phyloP scores from a whole-genome alignment of 2,329 filamentous ascomycete species.

The Leptographium radiaticola region DNA sequence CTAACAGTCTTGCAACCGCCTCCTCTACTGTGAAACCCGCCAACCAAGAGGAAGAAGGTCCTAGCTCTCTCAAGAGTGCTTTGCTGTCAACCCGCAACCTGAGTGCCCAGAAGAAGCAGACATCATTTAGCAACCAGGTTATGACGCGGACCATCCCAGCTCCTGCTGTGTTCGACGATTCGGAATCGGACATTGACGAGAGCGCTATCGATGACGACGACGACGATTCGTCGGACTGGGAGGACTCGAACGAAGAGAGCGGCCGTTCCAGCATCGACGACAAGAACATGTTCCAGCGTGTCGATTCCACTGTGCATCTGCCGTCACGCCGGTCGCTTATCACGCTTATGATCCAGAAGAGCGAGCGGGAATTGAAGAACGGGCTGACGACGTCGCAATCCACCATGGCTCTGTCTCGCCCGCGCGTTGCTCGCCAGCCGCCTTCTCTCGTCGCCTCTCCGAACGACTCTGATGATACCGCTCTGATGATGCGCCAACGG shows the following conservation, averaged over 20 bases:
- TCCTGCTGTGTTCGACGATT: constrained; percentile 31
- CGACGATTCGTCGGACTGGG: constrained; percentile 50
- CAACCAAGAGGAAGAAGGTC: constrained; percentile 57
- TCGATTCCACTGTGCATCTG: constrained; percentile 76
- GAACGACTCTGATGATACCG: constrained; percentile 49
- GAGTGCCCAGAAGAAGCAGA: constrained; percentile 53
- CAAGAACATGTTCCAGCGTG: constrained; percentile 71
- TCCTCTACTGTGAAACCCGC: constrained; percentile 26
- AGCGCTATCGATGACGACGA: constrained; percentile 75
- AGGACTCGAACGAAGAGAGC: constrained; percentile 51
- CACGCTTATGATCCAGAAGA: constrained; percentile 73
- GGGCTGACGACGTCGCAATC: constrained; percentile 54
- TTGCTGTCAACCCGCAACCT: constrained; percentile 32
- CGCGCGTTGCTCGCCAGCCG: constrained; percentile 35
- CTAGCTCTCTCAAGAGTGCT: constrained; percentile 55
- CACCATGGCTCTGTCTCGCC: constrained; percentile 54
- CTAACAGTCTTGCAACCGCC: background rate
- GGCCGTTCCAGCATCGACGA: constrained; percentile 74
- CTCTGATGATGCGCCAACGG: constrained; percentile 40
- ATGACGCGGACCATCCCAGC: constrained; percentile 51
- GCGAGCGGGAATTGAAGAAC: constrained; percentile 57
- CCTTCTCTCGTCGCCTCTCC: constrained; percentile 34
- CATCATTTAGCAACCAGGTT: constrained; percentile 70
- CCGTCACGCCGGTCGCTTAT: constrained; percentile 79
- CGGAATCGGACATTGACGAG: constrained; percentile 60